A percentile compares a stretch with the other conserved stretches of the same genome.
Evolutionary conservation across 1,284 basidiomycete species (phyloP).

Genomic region (Tilletia setariae): DNA sequence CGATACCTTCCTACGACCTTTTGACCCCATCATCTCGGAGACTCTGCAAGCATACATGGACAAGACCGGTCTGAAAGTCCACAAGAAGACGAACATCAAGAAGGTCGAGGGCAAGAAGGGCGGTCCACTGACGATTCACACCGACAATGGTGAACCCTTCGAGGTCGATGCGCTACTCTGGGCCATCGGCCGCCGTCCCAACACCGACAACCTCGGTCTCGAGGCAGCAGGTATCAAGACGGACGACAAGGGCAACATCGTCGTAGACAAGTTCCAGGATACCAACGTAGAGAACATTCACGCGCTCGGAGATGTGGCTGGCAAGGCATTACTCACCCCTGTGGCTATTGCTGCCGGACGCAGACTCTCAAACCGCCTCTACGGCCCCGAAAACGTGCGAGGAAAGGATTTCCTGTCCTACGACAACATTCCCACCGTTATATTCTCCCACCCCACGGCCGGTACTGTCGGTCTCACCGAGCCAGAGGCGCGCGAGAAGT

Average conservation of each 20-base stretch:
- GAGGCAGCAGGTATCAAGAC: constrained; percentile 74
- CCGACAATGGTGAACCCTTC: constrained; percentile 66
- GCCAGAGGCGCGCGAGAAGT: constrained; percentile 79
- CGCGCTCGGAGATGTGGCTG: constrained; percentile 86
- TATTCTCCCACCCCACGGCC: constrained; percentile 42
- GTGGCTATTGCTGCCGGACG: constrained; percentile 96
- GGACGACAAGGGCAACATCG: constrained; percentile 73
- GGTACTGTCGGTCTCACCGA: constrained; percentile 64
- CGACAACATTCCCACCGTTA: constrained; percentile 71
- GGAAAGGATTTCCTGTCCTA: constrained; percentile 87
- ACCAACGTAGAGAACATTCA: constrained; percentile 69
- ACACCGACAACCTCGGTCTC: constrained; percentile 74
- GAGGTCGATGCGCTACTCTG: constrained; percentile 87
- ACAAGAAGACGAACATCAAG: constrained; percentile 72
- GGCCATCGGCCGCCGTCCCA: constrained; percentile 86
- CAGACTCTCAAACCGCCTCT: constrained; percentile 81
- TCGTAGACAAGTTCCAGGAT: constrained; percentile 83
- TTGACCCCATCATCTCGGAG: constrained; percentile 83
- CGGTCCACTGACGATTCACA: constrained; percentile 42
- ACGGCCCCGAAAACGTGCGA: constrained; percentile 48
- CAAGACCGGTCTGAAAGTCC: constrained; percentile 81
- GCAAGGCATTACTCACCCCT: constrained; percentile 90
- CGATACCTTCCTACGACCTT: constrained; percentile 84
- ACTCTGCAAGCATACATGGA: constrained; percentile 90
- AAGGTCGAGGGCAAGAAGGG: constrained; percentile 65